Evolutionary conservation across 1,139 yeast genomes (phyloP), one percentile per base, ranked within the genome.

Genomic region (Geotrichum cucujoidarum): DNA sequence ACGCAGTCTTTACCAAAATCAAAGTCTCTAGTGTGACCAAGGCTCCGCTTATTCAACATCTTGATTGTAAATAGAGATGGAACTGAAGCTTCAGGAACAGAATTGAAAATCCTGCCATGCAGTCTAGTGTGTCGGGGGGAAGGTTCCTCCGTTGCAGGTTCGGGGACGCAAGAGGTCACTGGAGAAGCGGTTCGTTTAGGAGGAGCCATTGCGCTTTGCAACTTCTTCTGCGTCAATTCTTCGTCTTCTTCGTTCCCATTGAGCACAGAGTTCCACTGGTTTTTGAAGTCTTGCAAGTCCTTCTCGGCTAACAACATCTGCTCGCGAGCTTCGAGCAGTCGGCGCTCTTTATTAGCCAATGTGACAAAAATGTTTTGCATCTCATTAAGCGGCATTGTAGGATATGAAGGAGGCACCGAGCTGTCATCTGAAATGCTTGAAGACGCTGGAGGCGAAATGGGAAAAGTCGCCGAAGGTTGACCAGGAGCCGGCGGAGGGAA

Each of bases 321-420:
- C 48, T 66, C 68, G 20, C 56, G 55, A 14, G 70, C 69, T 52
- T 66, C 70, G 21, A 66, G 57, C 21, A 66, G 68, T 18, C 62
- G 57, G 13, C 70, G 61, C 49, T 66, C 70, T 48, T 66, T 66
- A 51, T 60, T 57, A 24, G 70, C 70, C 50, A 66, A 57, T 29
- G 60, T 52, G 27, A 59, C 64, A 41, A 66, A 60, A 10, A 66
- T 55, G 41, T 64, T 65, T 53, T 66, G 69, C 30, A 66, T 48
- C 40, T 56, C 58, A n/a, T 61, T 60, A 33, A 57, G 57, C 24
- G 37, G 18, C 50, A 52, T 36, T 18, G 54, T 45, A 24, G 56
- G 53, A 45, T 53, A 58, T 18, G 62, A 59, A 2, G 62, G 56
- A 21, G n/a, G 17, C 32, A 25, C 6, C 4, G 40, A 39, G 14